Conservation (phyloP, 2,329 filamentous ascomycete species). For the Aspergillus persii region DNA sequence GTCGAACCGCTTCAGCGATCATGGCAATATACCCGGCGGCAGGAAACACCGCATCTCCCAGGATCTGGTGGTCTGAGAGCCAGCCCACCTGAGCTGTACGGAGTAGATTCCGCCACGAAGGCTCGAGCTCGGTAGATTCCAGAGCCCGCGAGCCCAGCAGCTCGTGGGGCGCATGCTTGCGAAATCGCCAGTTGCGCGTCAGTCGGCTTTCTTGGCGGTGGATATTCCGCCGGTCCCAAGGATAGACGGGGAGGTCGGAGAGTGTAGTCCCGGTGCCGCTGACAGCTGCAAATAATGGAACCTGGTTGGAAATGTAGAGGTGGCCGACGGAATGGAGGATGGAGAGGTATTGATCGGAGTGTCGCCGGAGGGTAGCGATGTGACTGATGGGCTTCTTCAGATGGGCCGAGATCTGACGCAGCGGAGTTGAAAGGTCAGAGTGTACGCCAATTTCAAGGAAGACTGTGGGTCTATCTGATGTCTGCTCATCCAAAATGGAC, state of each 20-base stretch:
- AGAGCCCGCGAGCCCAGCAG: conserved; percentile 26
- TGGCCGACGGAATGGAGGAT: not conserved
- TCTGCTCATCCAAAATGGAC: not conserved
- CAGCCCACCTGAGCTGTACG: conserved; percentile 32
- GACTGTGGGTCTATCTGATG: not conserved
- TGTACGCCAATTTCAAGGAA: conserved; percentile 11
- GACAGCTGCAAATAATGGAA: not conserved
- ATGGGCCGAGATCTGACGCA: not conserved
- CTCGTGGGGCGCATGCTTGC: conserved; percentile 16
- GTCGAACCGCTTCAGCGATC: conserved; percentile 24
- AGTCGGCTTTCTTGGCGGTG: not conserved
- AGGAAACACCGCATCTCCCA: conserved; percentile 31
- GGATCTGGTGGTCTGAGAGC: conserved; percentile 35
- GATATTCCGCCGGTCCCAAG: not conserved
- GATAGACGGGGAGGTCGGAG: not conserved
- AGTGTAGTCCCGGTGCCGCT: not conserved
- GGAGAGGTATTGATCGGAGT: not conserved
- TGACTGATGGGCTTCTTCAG: not conserved
- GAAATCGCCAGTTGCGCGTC: not conserved
- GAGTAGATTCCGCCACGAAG: conserved; percentile 35
- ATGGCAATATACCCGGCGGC: conserved; percentile 35
- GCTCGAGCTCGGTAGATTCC: conserved; percentile 27
- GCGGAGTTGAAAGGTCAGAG: not conserved
- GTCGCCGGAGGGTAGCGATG: not conserved
- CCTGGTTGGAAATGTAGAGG: not conserved